Evolutionary conservation across 78 protist species (phyloP).

Genomic region (Pigoraptor vietnamica): DNA sequence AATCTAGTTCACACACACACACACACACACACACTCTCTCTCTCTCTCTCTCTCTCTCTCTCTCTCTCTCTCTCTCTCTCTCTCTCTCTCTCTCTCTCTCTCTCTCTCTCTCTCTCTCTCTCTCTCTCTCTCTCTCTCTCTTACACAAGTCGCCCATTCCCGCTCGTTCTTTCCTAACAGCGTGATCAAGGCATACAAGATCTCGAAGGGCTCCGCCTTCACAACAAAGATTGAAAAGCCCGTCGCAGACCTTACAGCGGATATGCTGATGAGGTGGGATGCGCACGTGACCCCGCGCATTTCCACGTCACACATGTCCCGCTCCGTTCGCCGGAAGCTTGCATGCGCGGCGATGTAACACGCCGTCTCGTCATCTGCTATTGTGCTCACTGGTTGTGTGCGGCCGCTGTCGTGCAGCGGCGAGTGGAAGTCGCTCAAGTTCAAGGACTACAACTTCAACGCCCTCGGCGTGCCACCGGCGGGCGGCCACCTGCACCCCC

Average conservation of each 20-base stretch:
- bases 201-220: not conserved
- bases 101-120: too few relatives aligned
- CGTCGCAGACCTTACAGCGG: constrained; percentile 58
- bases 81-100: too few relatives aligned
- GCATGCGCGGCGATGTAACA: too few relatives aligned
- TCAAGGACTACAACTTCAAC: constrained; percentile 55
- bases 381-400: not conserved
- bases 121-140: too few relatives aligned
- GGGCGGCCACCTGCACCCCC: constrained; percentile 90
- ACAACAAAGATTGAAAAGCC: not conserved
- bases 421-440: constrained; percentile 12
- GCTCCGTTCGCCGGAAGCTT: too few relatives aligned
- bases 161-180: too few relatives aligned
- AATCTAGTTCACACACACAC: too few relatives aligned
- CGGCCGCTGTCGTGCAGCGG: not conserved
- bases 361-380: too few relatives aligned
- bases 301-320: not conserved
- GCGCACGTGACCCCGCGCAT: not conserved
- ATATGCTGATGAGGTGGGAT: constrained; percentile 46
- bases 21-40: too few relatives aligned
- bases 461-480: constrained; percentile 44
- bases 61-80: too few relatives aligned
- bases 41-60: too few relatives aligned
- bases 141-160: too few relatives aligned
- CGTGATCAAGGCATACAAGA: not conserved